Percentiles rank a stretch among this genome's conserved stretches.
phyloP scores from a whole-genome alignment of 306 rosid species.

The Oxytropis ochrocephala region DNA sequence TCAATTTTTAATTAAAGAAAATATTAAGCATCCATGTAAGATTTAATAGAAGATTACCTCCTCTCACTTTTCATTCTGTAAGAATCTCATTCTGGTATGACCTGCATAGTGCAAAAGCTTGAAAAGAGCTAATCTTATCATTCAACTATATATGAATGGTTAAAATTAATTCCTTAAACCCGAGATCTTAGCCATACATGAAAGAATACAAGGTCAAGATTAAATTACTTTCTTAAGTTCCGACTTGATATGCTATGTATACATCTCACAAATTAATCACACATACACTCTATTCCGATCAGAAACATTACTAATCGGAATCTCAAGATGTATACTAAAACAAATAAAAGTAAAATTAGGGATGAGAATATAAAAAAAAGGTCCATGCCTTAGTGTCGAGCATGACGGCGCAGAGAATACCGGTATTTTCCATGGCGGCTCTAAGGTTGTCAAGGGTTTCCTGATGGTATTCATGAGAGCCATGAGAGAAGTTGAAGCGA shows the following conservation, averaged over 20 bases:
- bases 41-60: not conserved
- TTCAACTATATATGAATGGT: not conserved
- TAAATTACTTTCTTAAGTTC: not conserved
- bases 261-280: not conserved
- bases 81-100: not conserved
- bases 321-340: not conserved
- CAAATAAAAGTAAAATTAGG: not conserved
- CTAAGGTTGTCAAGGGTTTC: slow-evolving; percentile 86
- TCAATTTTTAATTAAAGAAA: not conserved
- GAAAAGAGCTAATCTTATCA: not conserved
- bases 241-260: not conserved
- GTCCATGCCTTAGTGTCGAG: slow-evolving; percentile 79
- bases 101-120: not conserved
- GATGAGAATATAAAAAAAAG: not conserved
- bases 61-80: not conserved
- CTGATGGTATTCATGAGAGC: slow-evolving; percentile 90
- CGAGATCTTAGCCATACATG: not conserved
- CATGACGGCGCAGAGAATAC: slow-evolving; percentile 97
- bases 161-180: not conserved
- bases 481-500: slow-evolving; percentile 96
- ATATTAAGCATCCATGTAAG: not conserved
- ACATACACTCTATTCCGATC: not conserved
- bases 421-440: slow-evolving; percentile 80
- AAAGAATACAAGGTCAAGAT: not conserved
- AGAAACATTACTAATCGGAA: not conserved